Percentiles rank a stretch among this genome's conserved stretches.
phyloP scores from a whole-genome alignment of 2,329 filamentous ascomycete genomes.

The Penicillium sp. region DNA sequence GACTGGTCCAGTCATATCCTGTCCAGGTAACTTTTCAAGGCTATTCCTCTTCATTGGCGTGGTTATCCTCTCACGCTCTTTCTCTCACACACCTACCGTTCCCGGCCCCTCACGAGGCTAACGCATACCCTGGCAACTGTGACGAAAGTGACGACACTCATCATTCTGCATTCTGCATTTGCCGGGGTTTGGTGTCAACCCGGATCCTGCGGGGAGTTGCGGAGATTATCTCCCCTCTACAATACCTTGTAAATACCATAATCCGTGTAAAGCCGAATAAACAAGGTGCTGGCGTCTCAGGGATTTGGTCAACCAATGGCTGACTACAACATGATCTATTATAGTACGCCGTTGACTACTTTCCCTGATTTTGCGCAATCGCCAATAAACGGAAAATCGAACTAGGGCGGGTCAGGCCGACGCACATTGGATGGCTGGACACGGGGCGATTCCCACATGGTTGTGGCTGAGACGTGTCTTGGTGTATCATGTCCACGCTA shows the following conservation, averaged over 20 bases:
- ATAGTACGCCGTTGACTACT: background rate
- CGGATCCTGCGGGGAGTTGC: constrained; percentile 7
- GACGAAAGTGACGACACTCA: constrained; percentile 10
- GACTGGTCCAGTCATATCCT: background rate
- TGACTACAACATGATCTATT: constrained; percentile 1
- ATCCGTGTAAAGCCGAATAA: background rate
- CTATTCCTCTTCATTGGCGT: constrained; percentile 7
- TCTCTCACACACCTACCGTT: background rate
- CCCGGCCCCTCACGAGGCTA: background rate
- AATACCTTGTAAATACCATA: background rate
- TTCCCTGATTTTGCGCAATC: constrained; percentile 7
- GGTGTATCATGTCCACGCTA: constrained; percentile 23
- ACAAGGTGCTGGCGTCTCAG: background rate
- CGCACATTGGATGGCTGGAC: constrained; percentile 10
- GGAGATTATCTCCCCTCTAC: constrained; percentile 11
- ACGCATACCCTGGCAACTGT: constrained; percentile 7
- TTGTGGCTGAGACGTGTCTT: constrained; percentile 26
- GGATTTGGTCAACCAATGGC: constrained; percentile 7
- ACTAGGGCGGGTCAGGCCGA: background rate
- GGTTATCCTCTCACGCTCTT: constrained; percentile 4
- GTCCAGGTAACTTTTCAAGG: background rate
- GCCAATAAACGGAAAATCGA: background rate
- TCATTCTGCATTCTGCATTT: background rate
- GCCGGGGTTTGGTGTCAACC: background rate
- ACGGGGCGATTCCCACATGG: constrained; percentile 22